Conservation (phyloP, 345 rosid genomes). For the Euphorbia pulcherrima region DNA sequence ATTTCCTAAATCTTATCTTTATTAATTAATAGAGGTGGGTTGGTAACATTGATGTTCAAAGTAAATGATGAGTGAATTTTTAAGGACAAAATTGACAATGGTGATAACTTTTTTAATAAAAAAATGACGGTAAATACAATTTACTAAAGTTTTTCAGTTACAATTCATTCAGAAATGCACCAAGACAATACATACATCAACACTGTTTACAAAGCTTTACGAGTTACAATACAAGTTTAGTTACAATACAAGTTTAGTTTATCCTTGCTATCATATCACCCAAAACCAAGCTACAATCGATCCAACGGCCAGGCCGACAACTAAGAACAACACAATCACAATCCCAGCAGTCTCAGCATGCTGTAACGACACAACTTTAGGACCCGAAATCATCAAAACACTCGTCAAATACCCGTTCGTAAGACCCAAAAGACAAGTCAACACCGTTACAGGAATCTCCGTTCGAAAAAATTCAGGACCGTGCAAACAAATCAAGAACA, state of each 20-base stretch:
- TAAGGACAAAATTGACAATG: too few relatives aligned
- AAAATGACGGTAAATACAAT: too few relatives aligned
- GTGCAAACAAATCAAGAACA: constrained; percentile 74
- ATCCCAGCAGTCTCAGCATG: constrained; percentile 87
- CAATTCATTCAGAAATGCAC: background rate
- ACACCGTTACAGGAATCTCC: constrained; percentile 75
- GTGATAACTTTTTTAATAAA: too few relatives aligned
- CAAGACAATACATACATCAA: background rate
- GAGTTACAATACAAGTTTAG: background rate
- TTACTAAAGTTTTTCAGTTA: too few relatives aligned
- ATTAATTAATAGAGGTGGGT: too few relatives aligned
- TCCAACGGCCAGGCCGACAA: constrained; percentile 70
- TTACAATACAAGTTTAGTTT: background rate
- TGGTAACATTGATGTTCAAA: too few relatives aligned
- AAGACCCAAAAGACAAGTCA: constrained; percentile 75
- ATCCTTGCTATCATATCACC: constrained; percentile 53
- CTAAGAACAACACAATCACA: constrained; percentile 72
- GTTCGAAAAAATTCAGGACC: constrained; percentile 76
- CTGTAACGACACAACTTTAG: constrained; percentile 64
- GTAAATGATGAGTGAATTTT: too few relatives aligned
- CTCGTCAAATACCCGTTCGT: constrained; percentile 86
- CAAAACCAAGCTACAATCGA: constrained; percentile 63
- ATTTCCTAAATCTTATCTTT: too few relatives aligned
- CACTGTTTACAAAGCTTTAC: too few relatives aligned
- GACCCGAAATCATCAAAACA: constrained; percentile 75